Conservation (phyloP, 2,329 filamentous ascomycete species). For the Colletotrichum liaoningense region DNA sequence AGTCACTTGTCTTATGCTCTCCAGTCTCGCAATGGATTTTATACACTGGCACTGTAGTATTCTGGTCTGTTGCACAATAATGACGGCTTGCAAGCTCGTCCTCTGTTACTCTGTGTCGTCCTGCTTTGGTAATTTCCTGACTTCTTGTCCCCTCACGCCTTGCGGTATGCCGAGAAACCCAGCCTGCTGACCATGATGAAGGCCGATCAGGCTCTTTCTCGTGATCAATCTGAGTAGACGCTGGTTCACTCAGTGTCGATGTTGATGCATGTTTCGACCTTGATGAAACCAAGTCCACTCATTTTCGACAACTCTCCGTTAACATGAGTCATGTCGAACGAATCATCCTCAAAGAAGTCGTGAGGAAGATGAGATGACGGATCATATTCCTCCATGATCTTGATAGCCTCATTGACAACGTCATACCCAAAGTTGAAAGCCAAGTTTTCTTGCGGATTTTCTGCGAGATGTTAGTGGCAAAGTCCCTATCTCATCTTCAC, state of each 20-base stretch:
- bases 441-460: constrained; percentile 22
- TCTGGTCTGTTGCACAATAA: not conserved
- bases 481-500: not conserved
- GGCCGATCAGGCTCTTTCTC: not conserved
- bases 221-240: not conserved
- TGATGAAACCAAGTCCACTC: constrained; percentile 3
- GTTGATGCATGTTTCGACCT: constrained; percentile 4
- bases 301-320: constrained; percentile 7
- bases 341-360: constrained; percentile 39
- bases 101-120: not conserved
- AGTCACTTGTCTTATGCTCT: not conserved
- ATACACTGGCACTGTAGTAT: not conserved
- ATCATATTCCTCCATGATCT: constrained; percentile 37
- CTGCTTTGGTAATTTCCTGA: not conserved
- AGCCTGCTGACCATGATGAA: not conserved
- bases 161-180: not conserved
- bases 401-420: constrained; percentile 33
- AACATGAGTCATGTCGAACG: not conserved
- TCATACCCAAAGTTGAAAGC: constrained; percentile 39
- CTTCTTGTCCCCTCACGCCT: not conserved
- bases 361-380: constrained; percentile 35
- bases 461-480: not conserved
- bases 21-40: not conserved
- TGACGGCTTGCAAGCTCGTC: not conserved
- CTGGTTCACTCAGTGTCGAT: not conserved